These are phyloP conservation scores for Lactarius evosmus DNA, from an alignment of 768 basidiomycete species.

Conservation along the genomic window DNA sequence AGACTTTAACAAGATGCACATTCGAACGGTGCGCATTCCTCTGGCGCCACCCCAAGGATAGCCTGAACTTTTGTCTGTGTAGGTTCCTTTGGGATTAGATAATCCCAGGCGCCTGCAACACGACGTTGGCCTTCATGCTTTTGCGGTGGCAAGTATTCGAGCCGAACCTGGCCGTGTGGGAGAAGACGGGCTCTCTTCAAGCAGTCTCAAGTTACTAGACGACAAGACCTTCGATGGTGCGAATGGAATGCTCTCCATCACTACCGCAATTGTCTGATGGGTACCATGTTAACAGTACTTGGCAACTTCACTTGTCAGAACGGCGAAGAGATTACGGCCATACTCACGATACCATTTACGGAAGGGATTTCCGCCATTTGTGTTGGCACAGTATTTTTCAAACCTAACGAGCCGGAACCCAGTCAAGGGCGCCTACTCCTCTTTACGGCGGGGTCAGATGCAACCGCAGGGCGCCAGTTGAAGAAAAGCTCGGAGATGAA, in stretches of 20 bases:
- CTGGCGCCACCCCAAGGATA: conserved; percentile 1
- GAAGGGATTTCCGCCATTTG: conserved; percentile 36
- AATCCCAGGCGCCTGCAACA: conserved; percentile 68
- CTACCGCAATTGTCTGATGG: not conserved
- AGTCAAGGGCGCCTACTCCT: conserved; percentile 60
- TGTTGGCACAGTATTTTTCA: conserved; percentile 40
- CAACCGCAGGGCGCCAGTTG: conserved; percentile 29
- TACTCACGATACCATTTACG: conserved; percentile 37
- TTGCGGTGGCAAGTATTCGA: conserved; percentile 65
- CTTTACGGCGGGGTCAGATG: conserved; percentile 41
- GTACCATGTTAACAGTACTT: conserved; percentile 37
- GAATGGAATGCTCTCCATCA: not conserved
- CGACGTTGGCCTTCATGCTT: conserved; percentile 49
- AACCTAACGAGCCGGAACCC: conserved; percentile 34
- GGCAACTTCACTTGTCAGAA: conserved; percentile 46
- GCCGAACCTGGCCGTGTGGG: conserved; percentile 53
- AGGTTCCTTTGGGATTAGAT: conserved; percentile 72
- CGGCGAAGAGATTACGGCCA: conserved; percentile 63
- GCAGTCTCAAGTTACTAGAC: conserved; percentile 65
- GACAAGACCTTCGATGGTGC: conserved; percentile 55
- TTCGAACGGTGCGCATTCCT: conserved; percentile 57
- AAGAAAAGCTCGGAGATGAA: conserved; percentile 42
- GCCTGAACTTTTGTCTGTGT: conserved; percentile 12
- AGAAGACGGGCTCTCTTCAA: conserved; percentile 43
- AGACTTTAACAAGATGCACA: conserved; percentile 74